Base-by-base conservation (phyloP, 768 basidiomycete species). In the Leccinum truebloodii region DNA sequence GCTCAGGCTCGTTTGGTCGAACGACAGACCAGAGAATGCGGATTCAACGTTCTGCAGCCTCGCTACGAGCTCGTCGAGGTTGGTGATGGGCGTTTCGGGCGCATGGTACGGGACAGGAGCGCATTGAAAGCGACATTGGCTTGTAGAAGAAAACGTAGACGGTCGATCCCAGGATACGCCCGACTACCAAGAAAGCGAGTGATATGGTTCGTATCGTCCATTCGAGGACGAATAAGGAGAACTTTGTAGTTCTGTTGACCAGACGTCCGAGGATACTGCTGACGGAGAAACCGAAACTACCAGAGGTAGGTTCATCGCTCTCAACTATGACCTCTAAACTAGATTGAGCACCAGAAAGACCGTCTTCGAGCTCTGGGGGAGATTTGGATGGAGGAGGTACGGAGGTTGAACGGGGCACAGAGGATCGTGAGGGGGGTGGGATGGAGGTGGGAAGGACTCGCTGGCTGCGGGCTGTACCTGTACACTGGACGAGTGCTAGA, bases 301-400 rank as follows among this genome's bases (percentile, higher is more conserved):
- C 64, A 55, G 67, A 65, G 28, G 62, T 68, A 28, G 73, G 78
- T 68, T 89, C 88, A 4, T 90, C 85, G 30, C 79, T 77, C 76
- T 91, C 90, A 8, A 81, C 78, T 66, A 91, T 88, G 8, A 86
- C 83, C 24, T 83, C 75, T 26, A 91, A 79, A 2, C 83, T 81
- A 63, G 81, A 78, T 60, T 84, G 83, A 32, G 79, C 73, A 24
- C 82, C 78, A 39, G 70, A 63, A 7, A 71, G 68, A 13, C 67
- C 59, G n/a, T 75, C 66, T 24, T 71, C 57, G 7, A 61, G 41
- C 3, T 54, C 57, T 14, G 63, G 28, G 52, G 57, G 37, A 59
- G 58, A 32, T 52, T 65, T 59, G 64, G 73, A 59, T 35, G 77
- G 73, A 14, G 80, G 80, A 22, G 84, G 82, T n/a, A 75, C 72